Base-by-base conservation (phyloP, 192 early-diverging fungal genomes). In the Lunasporangiospora selenospora region DNA sequence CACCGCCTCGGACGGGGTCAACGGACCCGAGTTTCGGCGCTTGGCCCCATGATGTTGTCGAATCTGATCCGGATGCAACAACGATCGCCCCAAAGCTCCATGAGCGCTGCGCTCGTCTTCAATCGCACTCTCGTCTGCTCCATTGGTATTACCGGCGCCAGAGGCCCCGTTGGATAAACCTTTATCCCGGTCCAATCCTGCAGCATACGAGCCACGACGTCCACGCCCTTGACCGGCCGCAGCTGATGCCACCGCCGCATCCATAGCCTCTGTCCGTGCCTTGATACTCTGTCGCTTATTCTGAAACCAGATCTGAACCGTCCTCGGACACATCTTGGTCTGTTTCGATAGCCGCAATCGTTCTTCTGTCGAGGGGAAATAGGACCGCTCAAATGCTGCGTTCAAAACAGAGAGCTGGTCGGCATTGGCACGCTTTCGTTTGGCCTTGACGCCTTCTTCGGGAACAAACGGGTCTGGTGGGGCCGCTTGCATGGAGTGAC, bases 221-320 rank as follows among this genome's bases (percentile, higher is more conserved):
- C 66, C 34, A n/a, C n/a, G n/a, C n/a, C 45, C 45, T 26, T 47
- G 7, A 13, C 47, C 53, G 12, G 50, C 42, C 10, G 33, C 37
- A 43, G 54, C 55, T 11, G 23, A 27, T 6, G 51, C 63, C 30
- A 65, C 46, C 2, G 65, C 65, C 15, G 48, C 65, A 41, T 76
- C 75, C 64, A 76, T 62, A 8, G 63, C 75, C 9, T 76, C 75
- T 4, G 63, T 79, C 48, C 86, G 77, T 66, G 85, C 83, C 27
- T 85, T 83, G 39, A 87, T 85, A 46, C 86, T 87, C 66, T 96
- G 94, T 31, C 96, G 85, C 65, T 88, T 89, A 82, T 98, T 98
- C 75, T 98, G 96, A 76, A 98, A 98, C 96, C 96, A 98, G 49
- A 98, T 93, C 79, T 98, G 96, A 19, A 98, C 91, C 0, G 91